phyloP scores from a whole-genome alignment of 306 rosid species.

The Chamaecrista fasciculata region DNA sequence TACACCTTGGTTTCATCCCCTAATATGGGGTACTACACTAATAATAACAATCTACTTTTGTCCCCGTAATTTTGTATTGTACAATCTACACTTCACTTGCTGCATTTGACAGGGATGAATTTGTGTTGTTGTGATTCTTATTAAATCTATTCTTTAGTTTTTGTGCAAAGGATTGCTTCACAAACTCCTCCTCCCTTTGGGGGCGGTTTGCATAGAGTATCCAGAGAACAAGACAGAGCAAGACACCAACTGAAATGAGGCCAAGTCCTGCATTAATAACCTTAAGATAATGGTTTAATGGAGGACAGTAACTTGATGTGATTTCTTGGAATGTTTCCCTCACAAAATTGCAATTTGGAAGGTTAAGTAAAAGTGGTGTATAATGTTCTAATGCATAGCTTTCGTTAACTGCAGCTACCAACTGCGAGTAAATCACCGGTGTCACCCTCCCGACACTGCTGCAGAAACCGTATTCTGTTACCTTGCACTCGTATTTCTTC shows the following conservation, averaged over 20 bases:
- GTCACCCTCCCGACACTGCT: slow-evolving; percentile 63
- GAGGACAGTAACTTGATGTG: slow-evolving; percentile 65
- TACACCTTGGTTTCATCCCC: slow-evolving; percentile 52
- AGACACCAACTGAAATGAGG: slow-evolving; percentile 68
- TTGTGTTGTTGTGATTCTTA: slow-evolving; percentile 24
- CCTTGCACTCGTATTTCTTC: slow-evolving; percentile 63
- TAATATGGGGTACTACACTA: neutral
- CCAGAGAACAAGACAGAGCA: slow-evolving; percentile 90
- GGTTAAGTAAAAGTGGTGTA: slow-evolving; percentile 66
- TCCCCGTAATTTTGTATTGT: slow-evolving; percentile 3
- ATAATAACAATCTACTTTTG: neutral
- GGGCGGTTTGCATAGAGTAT: slow-evolving; percentile 84
- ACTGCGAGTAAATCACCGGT: slow-evolving; percentile 60
- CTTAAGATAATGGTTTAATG: slow-evolving; percentile 63
- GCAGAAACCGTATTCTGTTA: slow-evolving; percentile 53
- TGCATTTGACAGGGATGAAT: slow-evolving; percentile 29
- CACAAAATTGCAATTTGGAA: slow-evolving; percentile 87
- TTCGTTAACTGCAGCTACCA: slow-evolving; percentile 67
- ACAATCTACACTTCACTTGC: slow-evolving; percentile 34
- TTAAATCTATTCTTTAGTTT: slow-evolving; percentile 36
- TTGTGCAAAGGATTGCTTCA: slow-evolving; percentile 37
- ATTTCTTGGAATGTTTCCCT: slow-evolving; percentile 73
- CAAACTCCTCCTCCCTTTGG: slow-evolving; percentile 84
- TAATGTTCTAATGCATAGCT: slow-evolving; percentile 87
- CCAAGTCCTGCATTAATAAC: slow-evolving; percentile 70